Evolutionary conservation across 1,284 basidiomycete genomes (phyloP).

Genomic region (Trichosporon sp.): DNA sequence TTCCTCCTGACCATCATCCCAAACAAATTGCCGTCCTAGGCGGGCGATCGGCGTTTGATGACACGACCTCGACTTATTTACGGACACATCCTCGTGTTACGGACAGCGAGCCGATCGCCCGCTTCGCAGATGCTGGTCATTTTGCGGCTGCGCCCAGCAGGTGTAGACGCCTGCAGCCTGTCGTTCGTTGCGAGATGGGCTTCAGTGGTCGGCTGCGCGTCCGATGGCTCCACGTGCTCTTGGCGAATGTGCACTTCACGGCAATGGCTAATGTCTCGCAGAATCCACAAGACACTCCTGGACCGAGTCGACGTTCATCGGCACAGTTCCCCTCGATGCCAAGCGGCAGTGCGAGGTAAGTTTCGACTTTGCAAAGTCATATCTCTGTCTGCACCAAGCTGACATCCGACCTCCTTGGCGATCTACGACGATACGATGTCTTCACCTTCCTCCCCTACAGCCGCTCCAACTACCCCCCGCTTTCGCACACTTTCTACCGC

Average conservation of each 20-base stretch:
- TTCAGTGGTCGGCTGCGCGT: background rate
- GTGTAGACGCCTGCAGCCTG: background rate
- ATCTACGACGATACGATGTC: background rate
- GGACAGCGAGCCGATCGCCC: background rate
- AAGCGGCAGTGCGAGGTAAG: background rate
- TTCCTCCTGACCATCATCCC: background rate
- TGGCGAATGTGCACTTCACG: background rate
- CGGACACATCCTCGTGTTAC: background rate
- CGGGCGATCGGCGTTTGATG: too few relatives aligned
- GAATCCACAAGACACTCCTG: conserved; percentile 2
- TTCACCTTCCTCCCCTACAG: conserved; percentile 9
- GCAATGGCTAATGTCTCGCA: background rate
- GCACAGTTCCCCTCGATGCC: background rate
- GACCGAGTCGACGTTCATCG: conserved; percentile 1
- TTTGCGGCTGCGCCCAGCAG: background rate
- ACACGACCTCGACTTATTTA: background rate
- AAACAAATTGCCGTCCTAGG: conserved; percentile 20
- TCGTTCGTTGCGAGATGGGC: background rate
- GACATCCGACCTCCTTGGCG: background rate
- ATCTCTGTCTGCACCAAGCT: background rate
- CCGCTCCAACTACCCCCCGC: conserved; percentile 58
- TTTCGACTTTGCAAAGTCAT: background rate
- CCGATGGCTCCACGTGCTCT: background rate
- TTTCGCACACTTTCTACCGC: conserved; percentile 71
- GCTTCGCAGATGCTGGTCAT: background rate